Conservation (phyloP, 2,329 filamentous ascomycete species). For the Stachybotrys elegans region DNA sequence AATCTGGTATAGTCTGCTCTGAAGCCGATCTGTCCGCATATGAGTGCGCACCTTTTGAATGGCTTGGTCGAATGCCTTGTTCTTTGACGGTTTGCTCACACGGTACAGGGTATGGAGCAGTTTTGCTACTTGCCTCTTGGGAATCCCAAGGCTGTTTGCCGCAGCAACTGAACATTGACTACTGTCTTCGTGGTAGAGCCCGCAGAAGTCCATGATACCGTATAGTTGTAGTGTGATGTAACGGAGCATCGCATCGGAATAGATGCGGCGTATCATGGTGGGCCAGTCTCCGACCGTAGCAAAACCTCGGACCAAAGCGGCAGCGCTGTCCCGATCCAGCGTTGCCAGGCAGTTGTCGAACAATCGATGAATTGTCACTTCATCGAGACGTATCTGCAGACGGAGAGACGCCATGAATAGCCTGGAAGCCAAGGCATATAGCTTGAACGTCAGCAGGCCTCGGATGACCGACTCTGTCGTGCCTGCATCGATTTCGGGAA, state of each 20-base stretch:
- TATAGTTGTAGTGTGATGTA: conserved; percentile 25
- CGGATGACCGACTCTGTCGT: conserved; percentile 41
- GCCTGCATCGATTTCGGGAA: conserved; percentile 29
- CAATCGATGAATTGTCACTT: conserved; percentile 27
- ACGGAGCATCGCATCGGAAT: too few species aligned
- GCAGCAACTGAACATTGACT: conserved; percentile 7
- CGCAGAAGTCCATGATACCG: conserved; percentile 31
- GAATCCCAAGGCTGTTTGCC: conserved; percentile 21
- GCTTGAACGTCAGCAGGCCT: conserved; percentile 43
- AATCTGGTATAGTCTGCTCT: conserved; percentile 24
- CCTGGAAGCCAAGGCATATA: conserved; percentile 37
- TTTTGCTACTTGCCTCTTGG: conserved; percentile 10
- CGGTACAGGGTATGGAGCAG: conserved; percentile 17
- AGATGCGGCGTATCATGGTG: too few species aligned
- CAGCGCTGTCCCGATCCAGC: conserved; percentile 33
- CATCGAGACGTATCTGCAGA: conserved; percentile 25
- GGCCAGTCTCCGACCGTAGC: too few species aligned
- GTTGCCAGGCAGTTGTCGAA: conserved; percentile 36
- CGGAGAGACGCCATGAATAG: conserved; percentile 36
- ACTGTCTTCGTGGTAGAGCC: conserved; percentile 14
- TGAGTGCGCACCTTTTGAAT: background rate
- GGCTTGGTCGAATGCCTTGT: conserved; percentile 1
- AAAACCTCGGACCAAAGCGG: conserved; percentile 24
- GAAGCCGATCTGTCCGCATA: conserved; percentile 5
- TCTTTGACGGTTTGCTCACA: conserved; percentile 9